Evolutionary conservation across 192 early-diverging fungal genomes (phyloP).

Genomic region (Geranomyces michiganensis): DNA sequence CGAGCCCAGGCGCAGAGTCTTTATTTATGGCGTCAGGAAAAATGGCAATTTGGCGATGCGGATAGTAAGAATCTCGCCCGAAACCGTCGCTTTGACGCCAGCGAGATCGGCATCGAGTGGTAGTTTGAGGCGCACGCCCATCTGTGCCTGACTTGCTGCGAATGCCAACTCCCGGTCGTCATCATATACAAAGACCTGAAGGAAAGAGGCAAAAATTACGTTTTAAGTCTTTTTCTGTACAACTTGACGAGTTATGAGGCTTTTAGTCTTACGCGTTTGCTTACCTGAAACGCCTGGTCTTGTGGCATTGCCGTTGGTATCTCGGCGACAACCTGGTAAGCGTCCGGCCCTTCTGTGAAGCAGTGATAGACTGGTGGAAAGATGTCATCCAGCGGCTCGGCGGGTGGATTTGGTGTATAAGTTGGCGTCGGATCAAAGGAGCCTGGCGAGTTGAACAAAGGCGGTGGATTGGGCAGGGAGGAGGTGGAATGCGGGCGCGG

Average conservation of each 20-base stretch:
- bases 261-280: too few relatives aligned
- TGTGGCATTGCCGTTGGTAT: constrained; percentile 7
- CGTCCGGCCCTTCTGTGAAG: constrained; percentile 1
- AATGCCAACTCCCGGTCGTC: constrained; percentile 28
- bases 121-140: constrained; percentile 24
- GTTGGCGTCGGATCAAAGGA: constrained; percentile 26
- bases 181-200: constrained; percentile 26
- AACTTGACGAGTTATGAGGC: too few relatives aligned
- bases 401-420: constrained; percentile 8
- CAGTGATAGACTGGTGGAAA: constrained; percentile 30
- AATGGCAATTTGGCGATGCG: constrained; percentile 15
- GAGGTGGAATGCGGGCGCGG: constrained; percentile 9
- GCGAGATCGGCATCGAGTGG: constrained; percentile 25
- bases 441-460: background rate
- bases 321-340: constrained; percentile 5
- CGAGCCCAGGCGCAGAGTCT: too few relatives aligned
- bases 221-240: too few relatives aligned
- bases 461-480: background rate
- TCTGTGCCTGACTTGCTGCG: constrained; percentile 22
- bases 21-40: too few relatives aligned
- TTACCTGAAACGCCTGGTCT: constrained; percentile 23
- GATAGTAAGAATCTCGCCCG: constrained; percentile 11
- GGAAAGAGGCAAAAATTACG: too few relatives aligned
- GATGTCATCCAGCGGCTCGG: constrained; percentile 2
- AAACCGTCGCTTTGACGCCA: constrained; percentile 22